Evolutionary conservation across 169 alveolate genomes (phyloP).

Genomic region (Plasmodium berghei): DNA sequence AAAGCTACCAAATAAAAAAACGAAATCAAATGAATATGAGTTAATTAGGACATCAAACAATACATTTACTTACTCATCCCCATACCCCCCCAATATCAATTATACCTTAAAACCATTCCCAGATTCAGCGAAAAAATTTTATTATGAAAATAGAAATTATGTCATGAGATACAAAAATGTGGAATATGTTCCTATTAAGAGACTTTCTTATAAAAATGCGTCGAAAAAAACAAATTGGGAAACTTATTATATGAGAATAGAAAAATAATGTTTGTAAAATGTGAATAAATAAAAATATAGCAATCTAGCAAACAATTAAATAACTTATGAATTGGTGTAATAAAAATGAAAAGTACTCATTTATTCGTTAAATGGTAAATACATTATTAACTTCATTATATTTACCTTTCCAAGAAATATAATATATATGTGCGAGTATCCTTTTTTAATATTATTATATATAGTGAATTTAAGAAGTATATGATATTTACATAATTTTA

Average conservation of each 20-base stretch:
- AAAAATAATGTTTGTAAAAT: constrained; percentile 6
- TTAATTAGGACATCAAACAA: constrained; percentile 79
- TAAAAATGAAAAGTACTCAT: too few species aligned
- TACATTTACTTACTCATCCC: constrained; percentile 75
- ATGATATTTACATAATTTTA: too few species aligned
- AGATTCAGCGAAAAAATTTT: constrained; percentile 77
- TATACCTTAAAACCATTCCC: constrained; percentile 84
- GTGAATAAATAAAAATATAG: too few species aligned
- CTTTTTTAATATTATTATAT: too few species aligned
- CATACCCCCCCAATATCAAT: constrained; percentile 86
- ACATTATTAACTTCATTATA: too few species aligned
- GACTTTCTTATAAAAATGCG: constrained; percentile 62
- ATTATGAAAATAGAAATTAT: constrained; percentile 78
- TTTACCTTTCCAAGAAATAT: too few species aligned
- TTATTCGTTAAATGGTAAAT: too few species aligned
- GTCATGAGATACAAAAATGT: constrained; percentile 84
- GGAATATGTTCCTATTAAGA: constrained; percentile 80
- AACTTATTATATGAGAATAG: constrained; percentile 44
- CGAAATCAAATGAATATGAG: constrained; percentile 79
- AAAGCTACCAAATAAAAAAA: constrained; percentile 81
- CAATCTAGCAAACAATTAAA: too few species aligned
- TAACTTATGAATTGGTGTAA: too few species aligned
- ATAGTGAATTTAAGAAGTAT: too few species aligned
- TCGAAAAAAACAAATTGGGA: constrained; percentile 64
- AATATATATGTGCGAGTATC: too few species aligned